These are phyloP conservation scores for Ganoderma leucocontextum DNA, from an alignment of 1,284 basidiomycete genomes.

Conservation along the genomic window DNA sequence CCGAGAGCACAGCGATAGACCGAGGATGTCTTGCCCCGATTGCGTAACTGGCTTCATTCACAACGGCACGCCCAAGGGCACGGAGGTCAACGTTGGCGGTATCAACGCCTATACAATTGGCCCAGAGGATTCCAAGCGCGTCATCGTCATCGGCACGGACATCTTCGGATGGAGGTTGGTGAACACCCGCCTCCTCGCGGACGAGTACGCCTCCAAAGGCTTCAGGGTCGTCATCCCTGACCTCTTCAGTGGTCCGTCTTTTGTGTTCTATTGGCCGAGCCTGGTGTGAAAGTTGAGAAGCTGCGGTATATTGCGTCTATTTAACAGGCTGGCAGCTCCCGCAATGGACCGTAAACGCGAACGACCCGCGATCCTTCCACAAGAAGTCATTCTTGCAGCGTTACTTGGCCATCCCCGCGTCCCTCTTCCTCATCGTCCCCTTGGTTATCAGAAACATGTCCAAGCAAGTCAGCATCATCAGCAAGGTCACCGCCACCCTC, in stretches of 20 bases:
- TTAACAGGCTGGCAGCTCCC: slow-evolving; percentile 32
- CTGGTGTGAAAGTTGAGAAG: not conserved
- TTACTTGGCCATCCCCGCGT: slow-evolving; percentile 26
- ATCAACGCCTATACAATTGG: slow-evolving; percentile 34
- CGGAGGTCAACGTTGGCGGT: slow-evolving; percentile 34
- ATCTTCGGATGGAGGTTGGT: slow-evolving; percentile 37
- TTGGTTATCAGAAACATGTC: slow-evolving; percentile 34
- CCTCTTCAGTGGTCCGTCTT: slow-evolving; percentile 33
- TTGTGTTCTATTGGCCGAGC: not conserved
- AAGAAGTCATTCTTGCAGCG: slow-evolving; percentile 29
- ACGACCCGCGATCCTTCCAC: slow-evolving; percentile 19
- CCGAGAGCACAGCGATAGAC: not conserved
- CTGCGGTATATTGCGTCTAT: not conserved
- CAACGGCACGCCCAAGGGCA: slow-evolving; percentile 31
- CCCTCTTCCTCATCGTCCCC: slow-evolving; percentile 33
- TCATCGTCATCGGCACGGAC: slow-evolving; percentile 36
- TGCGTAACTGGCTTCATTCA: slow-evolving; percentile 29
- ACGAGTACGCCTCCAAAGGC: slow-evolving; percentile 35
- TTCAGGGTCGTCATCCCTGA: slow-evolving; percentile 37
- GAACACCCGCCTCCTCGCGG: slow-evolving; percentile 37
- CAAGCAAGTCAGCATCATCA: slow-evolving; percentile 30
- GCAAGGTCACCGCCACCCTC: slow-evolving; percentile 23
- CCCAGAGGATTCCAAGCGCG: slow-evolving; percentile 29
- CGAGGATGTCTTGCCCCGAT: slow-evolving; percentile 6
- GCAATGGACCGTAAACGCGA: slow-evolving; percentile 31